phyloP scores from a whole-genome alignment of 352 stramenopile species.

The Phytophthora tentaculata region DNA sequence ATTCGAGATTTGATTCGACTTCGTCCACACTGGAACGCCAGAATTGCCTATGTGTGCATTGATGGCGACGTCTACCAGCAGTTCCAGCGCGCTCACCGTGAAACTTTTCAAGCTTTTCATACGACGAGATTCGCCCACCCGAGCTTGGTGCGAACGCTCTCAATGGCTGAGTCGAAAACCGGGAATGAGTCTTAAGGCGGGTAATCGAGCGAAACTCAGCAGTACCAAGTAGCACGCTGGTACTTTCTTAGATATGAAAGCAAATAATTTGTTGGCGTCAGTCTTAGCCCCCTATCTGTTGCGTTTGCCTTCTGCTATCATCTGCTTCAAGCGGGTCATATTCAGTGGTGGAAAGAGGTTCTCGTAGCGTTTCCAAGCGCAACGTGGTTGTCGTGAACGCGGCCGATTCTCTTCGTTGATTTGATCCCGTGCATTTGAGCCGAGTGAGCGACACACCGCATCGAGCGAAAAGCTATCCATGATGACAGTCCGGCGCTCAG shows the following conservation, averaged over 20 bases:
- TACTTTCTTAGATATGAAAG: not conserved
- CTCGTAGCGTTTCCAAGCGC: constrained; percentile 51
- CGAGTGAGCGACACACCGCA: constrained; percentile 19
- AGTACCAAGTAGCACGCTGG: too few species aligned
- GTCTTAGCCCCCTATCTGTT: constrained; percentile 5
- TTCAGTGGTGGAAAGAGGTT: constrained; percentile 49
- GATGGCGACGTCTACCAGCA: constrained; percentile 42
- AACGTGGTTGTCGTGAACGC: constrained; percentile 20
- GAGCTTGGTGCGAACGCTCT: constrained; percentile 14
- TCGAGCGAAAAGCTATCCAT: constrained; percentile 25
- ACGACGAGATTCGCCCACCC: constrained; percentile 17
- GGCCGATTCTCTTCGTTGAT: not conserved
- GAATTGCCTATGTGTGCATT: constrained; percentile 61
- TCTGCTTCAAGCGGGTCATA: constrained; percentile 46
- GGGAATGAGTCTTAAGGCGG: not conserved
- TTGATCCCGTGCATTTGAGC: constrained; percentile 13
- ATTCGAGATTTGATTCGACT: constrained; percentile 54
- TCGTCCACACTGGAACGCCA: constrained; percentile 40
- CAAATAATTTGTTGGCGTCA: not conserved
- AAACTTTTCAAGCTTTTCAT: constrained; percentile 25
- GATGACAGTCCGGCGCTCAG: constrained; percentile 1
- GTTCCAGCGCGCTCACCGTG: constrained; percentile 37
- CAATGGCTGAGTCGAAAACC: constrained; percentile 8
- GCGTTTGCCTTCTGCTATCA: constrained; percentile 37
- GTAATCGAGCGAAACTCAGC: not conserved